Percentiles rank a stretch among this genome's conserved stretches.
phyloP scores from a whole-genome alignment of 257 asterid genomes.

The Primulina eburnea region DNA sequence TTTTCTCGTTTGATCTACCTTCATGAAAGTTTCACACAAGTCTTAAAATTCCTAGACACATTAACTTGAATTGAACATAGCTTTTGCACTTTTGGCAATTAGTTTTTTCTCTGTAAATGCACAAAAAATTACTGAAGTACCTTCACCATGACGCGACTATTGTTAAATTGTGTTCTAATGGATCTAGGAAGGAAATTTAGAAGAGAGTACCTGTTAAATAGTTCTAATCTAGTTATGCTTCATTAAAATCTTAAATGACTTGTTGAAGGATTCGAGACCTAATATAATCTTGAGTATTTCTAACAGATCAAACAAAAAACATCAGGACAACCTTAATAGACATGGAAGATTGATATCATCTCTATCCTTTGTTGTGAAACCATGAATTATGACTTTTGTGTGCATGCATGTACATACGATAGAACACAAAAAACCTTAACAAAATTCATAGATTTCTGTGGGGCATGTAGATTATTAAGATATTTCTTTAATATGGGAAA shows the following conservation, averaged over 20 bases:
- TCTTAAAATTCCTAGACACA: background rate
- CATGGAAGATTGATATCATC: background rate
- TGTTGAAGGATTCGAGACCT: too few relatives aligned
- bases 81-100: too few relatives aligned
- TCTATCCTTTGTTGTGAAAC: background rate
- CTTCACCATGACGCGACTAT: background rate
- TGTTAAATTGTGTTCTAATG: background rate
- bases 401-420: background rate
- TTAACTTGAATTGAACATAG: background rate
- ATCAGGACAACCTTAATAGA: background rate
- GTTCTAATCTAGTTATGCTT: background rate
- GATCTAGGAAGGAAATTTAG: background rate
- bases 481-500: too few relatives aligned
- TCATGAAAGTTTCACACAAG: background rate
- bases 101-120: background rate
- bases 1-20: constrained; percentile 5
- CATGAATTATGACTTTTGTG: too few relatives aligned
- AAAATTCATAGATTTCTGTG: background rate
- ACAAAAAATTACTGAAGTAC: background rate
- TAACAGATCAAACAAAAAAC: background rate
- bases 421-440: background rate
- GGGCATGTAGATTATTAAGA: background rate
- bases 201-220: background rate
- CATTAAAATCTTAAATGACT: background rate
- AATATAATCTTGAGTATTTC: background rate